Evolutionary conservation across 306 rosid species (phyloP).

Genomic region (Fagus sylvatica): DNA sequence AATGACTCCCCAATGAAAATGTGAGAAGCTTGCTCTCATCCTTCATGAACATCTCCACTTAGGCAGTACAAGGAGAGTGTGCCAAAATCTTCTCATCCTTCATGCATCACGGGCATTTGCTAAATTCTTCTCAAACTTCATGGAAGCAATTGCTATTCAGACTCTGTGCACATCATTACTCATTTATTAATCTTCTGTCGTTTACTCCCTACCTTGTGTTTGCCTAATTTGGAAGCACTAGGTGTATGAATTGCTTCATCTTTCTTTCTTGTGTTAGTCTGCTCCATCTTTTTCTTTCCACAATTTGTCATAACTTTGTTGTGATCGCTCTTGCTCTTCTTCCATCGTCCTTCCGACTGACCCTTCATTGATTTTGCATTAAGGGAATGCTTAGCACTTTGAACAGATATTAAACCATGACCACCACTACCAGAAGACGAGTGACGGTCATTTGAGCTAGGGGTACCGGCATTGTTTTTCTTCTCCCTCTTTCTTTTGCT

Average conservation of each 20-base stretch:
- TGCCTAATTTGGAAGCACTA: slow-evolving; percentile 33
- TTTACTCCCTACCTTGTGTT: slow-evolving; percentile 27
- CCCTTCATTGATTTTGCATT: slow-evolving; percentile 29
- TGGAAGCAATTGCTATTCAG: slow-evolving; percentile 8
- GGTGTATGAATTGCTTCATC: slow-evolving; percentile 29
- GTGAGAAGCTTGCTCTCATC: not conserved
- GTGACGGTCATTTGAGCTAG: slow-evolving; percentile 15
- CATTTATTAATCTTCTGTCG: slow-evolving; percentile 19
- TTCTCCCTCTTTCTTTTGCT: slow-evolving; percentile 48
- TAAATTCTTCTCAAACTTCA: not conserved
- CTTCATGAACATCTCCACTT: slow-evolving; percentile 4
- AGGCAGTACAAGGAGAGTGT: slow-evolving; percentile 5
- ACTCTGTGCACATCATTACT: not conserved
- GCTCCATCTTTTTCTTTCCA: slow-evolving; percentile 38
- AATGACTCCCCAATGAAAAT: not conserved
- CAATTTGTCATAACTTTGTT: slow-evolving; percentile 25
- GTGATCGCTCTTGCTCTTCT: slow-evolving; percentile 23
- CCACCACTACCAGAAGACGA: slow-evolving; percentile 24
- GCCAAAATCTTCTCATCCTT: slow-evolving; percentile 1
- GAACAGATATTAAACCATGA: slow-evolving; percentile 25
- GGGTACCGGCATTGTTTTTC: slow-evolving; percentile 20
- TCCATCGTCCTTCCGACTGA: slow-evolving; percentile 29
- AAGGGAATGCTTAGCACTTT: slow-evolving; percentile 39
- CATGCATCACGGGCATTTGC: not conserved
- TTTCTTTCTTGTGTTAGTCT: slow-evolving; percentile 12